Evolutionary conservation across 257 asterid species (phyloP).

Genomic region (Solanum clarkiae): DNA sequence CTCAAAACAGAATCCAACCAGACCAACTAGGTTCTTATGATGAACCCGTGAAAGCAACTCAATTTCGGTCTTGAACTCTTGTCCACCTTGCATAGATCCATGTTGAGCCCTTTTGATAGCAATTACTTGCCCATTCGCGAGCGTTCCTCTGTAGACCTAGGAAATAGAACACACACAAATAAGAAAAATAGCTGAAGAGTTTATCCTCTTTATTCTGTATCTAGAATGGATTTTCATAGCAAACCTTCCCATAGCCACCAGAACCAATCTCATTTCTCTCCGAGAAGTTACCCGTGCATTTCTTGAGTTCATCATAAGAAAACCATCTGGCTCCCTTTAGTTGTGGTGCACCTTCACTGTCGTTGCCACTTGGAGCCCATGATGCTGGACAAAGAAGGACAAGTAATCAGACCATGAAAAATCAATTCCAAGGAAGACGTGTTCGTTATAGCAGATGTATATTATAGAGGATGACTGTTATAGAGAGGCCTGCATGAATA

Average conservation of each 20-base stretch:
- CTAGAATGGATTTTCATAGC: neutral
- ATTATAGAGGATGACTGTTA: neutral
- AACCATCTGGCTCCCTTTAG: conserved; percentile 95
- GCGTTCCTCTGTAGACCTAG: conserved; percentile 76
- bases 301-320: conserved; percentile 86
- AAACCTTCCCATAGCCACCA: conserved; percentile 95
- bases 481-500: neutral
- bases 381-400: conserved; percentile 36
- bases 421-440: too few relatives aligned
- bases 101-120: conserved; percentile 82
- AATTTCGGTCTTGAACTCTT: conserved; percentile 87
- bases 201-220: neutral
- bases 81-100: conserved; percentile 84
- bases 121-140: conserved; percentile 52
- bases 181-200: neutral
- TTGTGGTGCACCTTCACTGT: conserved; percentile 95
- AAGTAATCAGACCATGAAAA: neutral
- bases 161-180: neutral
- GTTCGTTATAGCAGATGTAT: neutral
- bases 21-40: conserved; percentile 88
- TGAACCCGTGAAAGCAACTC: conserved; percentile 93
- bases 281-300: conserved; percentile 67
- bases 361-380: conserved; percentile 78
- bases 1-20: conserved; percentile 88
- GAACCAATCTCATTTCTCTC: conserved; percentile 73